Conservation (phyloP, 2,329 filamentous ascomycete species). For the Verticillium dahliae region DNA sequence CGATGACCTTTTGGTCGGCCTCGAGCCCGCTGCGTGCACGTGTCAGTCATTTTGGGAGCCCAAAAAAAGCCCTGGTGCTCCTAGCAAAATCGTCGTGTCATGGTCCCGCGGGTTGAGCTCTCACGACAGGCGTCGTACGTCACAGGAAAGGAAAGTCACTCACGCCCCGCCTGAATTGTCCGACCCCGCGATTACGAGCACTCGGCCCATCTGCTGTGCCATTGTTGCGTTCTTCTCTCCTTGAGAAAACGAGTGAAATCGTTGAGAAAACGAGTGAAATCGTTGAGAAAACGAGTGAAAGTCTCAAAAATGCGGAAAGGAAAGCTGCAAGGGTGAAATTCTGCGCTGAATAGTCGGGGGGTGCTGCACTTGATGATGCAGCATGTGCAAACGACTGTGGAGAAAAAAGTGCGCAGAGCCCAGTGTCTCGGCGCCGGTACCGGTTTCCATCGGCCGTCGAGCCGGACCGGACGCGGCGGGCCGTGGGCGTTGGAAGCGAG, state of each 20-base stretch:
- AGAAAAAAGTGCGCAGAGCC: background rate
- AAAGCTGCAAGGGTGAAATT: background rate
- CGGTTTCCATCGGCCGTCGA: constrained; percentile 1
- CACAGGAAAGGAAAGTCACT: constrained; percentile 21
- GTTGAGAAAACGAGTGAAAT: too few species aligned
- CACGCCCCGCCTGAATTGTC: constrained; percentile 87
- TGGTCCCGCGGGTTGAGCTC: too few species aligned
- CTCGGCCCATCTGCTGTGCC: constrained; percentile 33
- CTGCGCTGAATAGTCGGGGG: too few species aligned
- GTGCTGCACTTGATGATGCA: background rate
- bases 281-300: background rate
- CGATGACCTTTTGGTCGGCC: constrained; percentile 91
- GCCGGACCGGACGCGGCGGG: background rate
- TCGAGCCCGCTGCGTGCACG: constrained; percentile 68
- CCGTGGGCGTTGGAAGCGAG: background rate
- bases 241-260: too few species aligned
- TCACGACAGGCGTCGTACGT: too few species aligned
- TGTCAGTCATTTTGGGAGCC: background rate
- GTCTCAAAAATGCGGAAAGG: background rate
- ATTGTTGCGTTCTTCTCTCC: constrained; percentile 16
- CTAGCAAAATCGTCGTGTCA: too few species aligned
- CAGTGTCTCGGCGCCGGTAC: constrained; percentile 1
- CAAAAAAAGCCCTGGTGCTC: too few species aligned
- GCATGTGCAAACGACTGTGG: background rate
- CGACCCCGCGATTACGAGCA: constrained; percentile 80